Evolutionary conservation across 306 rosid species (phyloP), one percentile per base, ranked within the genome.

Genomic region (Boehmeria nivea): DNA sequence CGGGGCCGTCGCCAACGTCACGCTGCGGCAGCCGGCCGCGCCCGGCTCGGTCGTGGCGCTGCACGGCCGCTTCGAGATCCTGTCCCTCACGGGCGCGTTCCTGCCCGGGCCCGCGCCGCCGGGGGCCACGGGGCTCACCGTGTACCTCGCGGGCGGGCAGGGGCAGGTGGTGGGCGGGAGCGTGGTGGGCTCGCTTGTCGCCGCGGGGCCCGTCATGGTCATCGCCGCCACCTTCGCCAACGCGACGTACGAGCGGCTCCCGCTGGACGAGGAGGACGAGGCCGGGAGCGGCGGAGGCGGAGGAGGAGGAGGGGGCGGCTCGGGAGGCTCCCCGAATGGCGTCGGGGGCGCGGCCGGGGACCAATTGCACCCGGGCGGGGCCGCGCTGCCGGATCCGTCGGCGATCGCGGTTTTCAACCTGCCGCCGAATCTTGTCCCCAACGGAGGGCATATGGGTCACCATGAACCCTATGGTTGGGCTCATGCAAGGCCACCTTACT

Each of bases 141-240:
- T 93, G 10, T 87, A 93, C 54, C 73, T 93, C 0, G 70, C 96
- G 0, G 99, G 94, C 18, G 96, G 89, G 4, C 95, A 81, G 18
- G 99, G 96, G 0, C 96, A 88, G 76, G 81, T 93, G 0, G 84
- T 93, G 1, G 99, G 99, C 13, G 99, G 99, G 1, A 81, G 81
- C 51, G 99, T 93, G 2, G 94, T 93, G 6, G 99, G 99, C 6
- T 60, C 99, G 28, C 77, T 93, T 0, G 78, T 87, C 16, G 99
- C 99, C 0, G 94, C 88, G 0, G 99, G 96, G 8, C 96, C 99
- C 0, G 96, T 93, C 0, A 93, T 93, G 83, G 83, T 93, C 28
- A 68, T 93, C 43, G 95, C 99, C 0, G 99, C 96, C 8, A 87
- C 95, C 19, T 93, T 93, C 80, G 78, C 96, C 38, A 93, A 87